These are phyloP conservation scores for Leptomonas seymouri DNA, from an alignment of 208 protist species.

Conservation along the genomic window DNA sequence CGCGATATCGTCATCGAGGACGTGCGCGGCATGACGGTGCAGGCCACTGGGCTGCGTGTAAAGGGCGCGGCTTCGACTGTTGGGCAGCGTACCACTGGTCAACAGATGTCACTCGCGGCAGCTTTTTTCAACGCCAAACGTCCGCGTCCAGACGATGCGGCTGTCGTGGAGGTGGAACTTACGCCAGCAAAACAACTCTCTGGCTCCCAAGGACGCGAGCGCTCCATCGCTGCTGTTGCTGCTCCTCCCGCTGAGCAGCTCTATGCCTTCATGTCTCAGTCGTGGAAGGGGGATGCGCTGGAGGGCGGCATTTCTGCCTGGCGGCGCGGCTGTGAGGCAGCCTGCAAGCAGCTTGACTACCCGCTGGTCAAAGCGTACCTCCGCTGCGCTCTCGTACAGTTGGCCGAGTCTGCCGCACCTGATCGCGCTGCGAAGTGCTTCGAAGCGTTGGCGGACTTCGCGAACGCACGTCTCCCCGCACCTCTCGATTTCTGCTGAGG, in stretches of 20 bases:
- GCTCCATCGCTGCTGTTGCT: background rate
- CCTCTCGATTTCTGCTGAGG: constrained; percentile 30
- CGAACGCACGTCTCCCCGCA: constrained; percentile 16
- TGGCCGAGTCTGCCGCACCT: constrained; percentile 12
- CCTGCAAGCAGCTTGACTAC: constrained; percentile 46
- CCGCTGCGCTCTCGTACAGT: constrained; percentile 40
- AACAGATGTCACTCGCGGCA: constrained; percentile 60
- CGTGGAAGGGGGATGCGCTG: constrained; percentile 10
- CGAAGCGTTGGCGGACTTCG: constrained; percentile 24
- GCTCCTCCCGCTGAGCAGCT: constrained; percentile 4
- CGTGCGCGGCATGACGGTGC: constrained; percentile 83
- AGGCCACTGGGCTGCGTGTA: constrained; percentile 57
- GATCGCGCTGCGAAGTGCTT: constrained; percentile 10
- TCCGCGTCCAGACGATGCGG: constrained; percentile 19
- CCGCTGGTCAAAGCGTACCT: constrained; percentile 58
- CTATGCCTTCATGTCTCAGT: background rate
- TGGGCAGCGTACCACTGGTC: constrained; percentile 21
- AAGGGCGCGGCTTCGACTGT: constrained; percentile 22
- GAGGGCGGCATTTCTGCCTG: constrained; percentile 35
- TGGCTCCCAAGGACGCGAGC: background rate
- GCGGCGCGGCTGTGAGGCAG: constrained; percentile 34
- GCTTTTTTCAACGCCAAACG: constrained; percentile 57
- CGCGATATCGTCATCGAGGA: constrained; percentile 76
- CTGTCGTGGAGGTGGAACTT: constrained; percentile 25
- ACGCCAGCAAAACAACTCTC: constrained; percentile 17